Evolutionary conservation across 768 basidiomycete species (phyloP), one percentile per base, ranked within the genome.

Genomic region (Kwoniella dejecticola): DNA sequence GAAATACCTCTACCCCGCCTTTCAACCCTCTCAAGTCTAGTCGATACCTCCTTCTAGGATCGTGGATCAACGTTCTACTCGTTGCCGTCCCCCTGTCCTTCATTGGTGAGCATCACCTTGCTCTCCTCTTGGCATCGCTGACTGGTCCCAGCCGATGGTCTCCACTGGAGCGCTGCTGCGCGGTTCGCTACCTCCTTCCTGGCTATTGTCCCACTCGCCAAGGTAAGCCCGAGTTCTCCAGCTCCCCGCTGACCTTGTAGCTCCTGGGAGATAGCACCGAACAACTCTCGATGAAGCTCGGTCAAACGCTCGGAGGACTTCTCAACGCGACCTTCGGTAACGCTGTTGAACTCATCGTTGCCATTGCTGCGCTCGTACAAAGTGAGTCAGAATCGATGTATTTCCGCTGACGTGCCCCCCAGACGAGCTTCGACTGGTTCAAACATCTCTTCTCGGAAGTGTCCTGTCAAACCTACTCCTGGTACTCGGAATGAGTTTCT

Each of bases 371-470:
- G 30, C 81, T 96, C 17, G 72, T 87, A 8, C 88, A 90, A 82
- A 86, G 89, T 89, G 57, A 56, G 79, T 72, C 7, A 21, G 29
- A 24, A 24, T 30, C 6, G 13, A 3, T 3, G 26, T 17, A 44
- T 36, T 10, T 38, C 24, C 5, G 48, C 26, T n/a, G 24, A 19
- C 21, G 21, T 19, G n/a, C 47, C 45, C 24, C 19, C 21, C 69
- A 88, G 89, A 85, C 57, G 84, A 96, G 79, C 82, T 93, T 17
- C 86, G 89, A 33, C 89, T 96, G 70, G 93, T 96, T 1, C 91
- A 96, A 79, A 93, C 90, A 27, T 93, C 91, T 36, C 87, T 95
- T 84, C 84, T 96, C 45, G 93, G 92, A 19, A 92, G 90, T 27
- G 89, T 96, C 62, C 80, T 96, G 38, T 93, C 91, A 12, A 96